Conservation (phyloP, 1,139 yeast species). For the Taiozyma sp. region DNA sequence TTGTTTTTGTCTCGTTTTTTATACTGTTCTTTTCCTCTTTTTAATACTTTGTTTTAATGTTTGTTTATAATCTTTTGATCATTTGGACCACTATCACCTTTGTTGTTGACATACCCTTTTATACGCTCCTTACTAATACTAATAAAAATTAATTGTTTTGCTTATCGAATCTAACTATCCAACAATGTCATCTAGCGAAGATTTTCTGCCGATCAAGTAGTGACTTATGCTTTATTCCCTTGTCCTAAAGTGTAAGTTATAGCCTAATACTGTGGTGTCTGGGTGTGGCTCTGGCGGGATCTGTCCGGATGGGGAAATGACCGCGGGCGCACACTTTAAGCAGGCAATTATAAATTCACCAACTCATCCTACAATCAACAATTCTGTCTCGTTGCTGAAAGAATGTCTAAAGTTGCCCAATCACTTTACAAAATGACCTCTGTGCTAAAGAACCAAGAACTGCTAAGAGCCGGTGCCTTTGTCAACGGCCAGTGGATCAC, state of each 20-base stretch:
- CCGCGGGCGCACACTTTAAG: background rate
- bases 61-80: background rate
- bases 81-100: no score
- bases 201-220: no score
- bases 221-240: no score
- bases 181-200: no score
- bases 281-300: background rate
- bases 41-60: background rate
- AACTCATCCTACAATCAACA: background rate
- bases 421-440: background rate
- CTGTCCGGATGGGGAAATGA: background rate
- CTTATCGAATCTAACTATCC: no score
- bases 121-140: background rate
- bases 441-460: slow-evolving; percentile 38
- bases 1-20: background rate
- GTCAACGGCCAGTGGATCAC: slow-evolving; percentile 73
- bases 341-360: background rate
- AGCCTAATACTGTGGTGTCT: no score
- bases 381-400: background rate
- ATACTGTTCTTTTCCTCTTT: background rate
- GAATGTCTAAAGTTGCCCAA: background rate
- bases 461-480: slow-evolving; percentile 52
- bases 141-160: background rate
- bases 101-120: background rate
- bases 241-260: no score